phyloP scores from a whole-genome alignment of 2,329 filamentous ascomycete genomes.

The Cordyceps militaris region DNA sequence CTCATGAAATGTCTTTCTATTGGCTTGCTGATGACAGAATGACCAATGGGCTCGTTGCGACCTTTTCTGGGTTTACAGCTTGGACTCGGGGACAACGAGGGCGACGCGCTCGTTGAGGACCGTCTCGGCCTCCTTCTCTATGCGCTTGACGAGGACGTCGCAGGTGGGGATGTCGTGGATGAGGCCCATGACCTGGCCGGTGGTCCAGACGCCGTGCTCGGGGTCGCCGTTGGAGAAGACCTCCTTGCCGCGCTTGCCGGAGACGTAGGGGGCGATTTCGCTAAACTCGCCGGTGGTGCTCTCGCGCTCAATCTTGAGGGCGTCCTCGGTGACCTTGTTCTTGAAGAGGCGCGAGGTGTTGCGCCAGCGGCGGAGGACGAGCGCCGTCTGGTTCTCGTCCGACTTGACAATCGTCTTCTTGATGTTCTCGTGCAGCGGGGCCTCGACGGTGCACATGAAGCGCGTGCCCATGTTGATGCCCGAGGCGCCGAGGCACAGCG shows the following conservation, averaged over 20 bases:
- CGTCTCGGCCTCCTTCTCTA: constrained; percentile 69
- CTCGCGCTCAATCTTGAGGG: constrained; percentile 74
- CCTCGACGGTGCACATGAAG: constrained; percentile 94
- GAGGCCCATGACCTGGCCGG: constrained; percentile 86
- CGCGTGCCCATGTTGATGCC: constrained; percentile 98
- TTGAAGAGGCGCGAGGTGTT: constrained; percentile 85
- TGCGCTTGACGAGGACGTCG: constrained; percentile 58
- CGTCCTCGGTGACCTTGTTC: constrained; percentile 80
- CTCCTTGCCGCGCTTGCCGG: constrained; percentile 81
- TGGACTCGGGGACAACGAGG: constrained; percentile 50
- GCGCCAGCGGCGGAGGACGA: constrained; percentile 83
- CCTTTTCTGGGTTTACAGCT: constrained; percentile 38
- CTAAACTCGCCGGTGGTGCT: constrained; percentile 81
- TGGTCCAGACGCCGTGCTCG: constrained; percentile 92
- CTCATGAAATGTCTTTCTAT: background rate
- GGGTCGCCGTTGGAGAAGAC: constrained; percentile 90
- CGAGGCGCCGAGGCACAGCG: constrained; percentile 80
- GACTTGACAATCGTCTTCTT: constrained; percentile 88
- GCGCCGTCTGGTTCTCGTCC: constrained; percentile 82
- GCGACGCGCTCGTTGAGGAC: constrained; percentile 53
- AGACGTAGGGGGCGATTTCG: constrained; percentile 80
- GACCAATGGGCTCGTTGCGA: background rate
- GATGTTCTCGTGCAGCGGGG: constrained; percentile 87
- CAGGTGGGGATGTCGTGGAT: constrained; percentile 81
- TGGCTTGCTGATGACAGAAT: background rate